Conservation (phyloP, 768 basidiomycete genomes). For the Mycena pura region DNA sequence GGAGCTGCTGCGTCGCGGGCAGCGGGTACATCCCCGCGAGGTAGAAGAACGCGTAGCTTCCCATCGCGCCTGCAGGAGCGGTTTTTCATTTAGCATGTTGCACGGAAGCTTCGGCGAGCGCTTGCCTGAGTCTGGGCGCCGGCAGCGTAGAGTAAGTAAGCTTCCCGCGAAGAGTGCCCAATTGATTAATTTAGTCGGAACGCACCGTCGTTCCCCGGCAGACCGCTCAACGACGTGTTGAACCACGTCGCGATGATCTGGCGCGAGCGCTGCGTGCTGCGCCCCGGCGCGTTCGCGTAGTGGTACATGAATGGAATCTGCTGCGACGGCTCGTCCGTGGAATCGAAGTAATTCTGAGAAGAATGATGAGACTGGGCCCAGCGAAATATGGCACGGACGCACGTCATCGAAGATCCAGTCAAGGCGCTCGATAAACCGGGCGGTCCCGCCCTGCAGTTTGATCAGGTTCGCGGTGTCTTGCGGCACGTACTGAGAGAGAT, state of each 20-base stretch:
- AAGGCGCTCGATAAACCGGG: conserved; percentile 60
- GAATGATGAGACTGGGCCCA: not conserved
- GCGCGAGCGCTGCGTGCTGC: conserved; percentile 62
- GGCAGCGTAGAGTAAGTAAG: not conserved
- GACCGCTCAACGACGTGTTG: conserved; percentile 60
- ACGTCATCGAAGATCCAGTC: conserved; percentile 66
- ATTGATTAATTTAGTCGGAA: not conserved
- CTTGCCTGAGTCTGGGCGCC: conserved; percentile 34
- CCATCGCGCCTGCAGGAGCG: conserved; percentile 60
- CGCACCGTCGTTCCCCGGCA: conserved; percentile 72
- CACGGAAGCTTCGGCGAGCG: conserved; percentile 20
- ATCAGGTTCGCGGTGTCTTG: conserved; percentile 71
- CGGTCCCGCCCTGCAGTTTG: conserved; percentile 62
- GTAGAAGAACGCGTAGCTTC: conserved; percentile 63
- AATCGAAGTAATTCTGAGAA: conserved; percentile 68
- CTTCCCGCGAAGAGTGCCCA: conserved; percentile 7
- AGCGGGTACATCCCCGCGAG: conserved; percentile 68
- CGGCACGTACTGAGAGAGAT: conserved; percentile 60
- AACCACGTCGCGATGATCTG: conserved; percentile 62
- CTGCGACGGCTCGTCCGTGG: conserved; percentile 69
- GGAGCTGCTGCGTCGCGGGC: conserved; percentile 63
- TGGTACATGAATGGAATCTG: conserved; percentile 78
- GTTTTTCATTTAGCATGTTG: not conserved
- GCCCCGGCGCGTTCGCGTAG: conserved; percentile 65
- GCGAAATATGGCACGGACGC: not conserved